These are phyloP conservation scores for Mycena crocata DNA, from an alignment of 768 basidiomycete genomes.

Conservation along the genomic window DNA sequence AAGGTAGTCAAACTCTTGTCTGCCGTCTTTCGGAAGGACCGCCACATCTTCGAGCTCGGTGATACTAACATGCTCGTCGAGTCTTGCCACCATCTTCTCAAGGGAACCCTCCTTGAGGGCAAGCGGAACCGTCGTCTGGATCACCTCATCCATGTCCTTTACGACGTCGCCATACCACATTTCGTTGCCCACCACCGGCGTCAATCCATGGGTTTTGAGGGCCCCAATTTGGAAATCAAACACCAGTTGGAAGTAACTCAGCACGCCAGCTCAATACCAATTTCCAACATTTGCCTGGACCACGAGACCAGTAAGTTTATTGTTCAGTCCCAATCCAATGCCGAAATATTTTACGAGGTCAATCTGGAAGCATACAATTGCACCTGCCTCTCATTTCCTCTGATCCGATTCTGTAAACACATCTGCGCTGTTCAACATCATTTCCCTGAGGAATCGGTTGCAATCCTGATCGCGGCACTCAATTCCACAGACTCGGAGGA, in stretches of 20 bases:
- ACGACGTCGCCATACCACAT: constrained; percentile 4
- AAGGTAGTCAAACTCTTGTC: constrained; percentile 8
- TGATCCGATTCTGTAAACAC: not conserved
- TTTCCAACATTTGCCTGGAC: too few species aligned
- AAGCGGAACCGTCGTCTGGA: constrained; percentile 14
- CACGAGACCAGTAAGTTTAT: too few species aligned
- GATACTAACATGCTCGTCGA: constrained; percentile 29
- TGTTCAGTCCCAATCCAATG: too few species aligned
- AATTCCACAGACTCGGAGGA: not conserved
- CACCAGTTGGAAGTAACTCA: not conserved
- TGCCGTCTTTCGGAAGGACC: constrained; percentile 4
- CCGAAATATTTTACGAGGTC: too few species aligned
- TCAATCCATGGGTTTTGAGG: constrained; percentile 4
- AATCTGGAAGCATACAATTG: too few species aligned
- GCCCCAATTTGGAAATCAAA: not conserved
- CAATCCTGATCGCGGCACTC: not conserved
- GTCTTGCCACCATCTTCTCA: constrained; percentile 27
- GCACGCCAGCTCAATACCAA: not conserved
- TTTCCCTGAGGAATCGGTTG: not conserved
- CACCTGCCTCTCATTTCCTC: not conserved
- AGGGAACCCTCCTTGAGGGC: constrained; percentile 16
- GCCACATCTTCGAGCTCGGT: constrained; percentile 1
- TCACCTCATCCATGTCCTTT: constrained; percentile 12
- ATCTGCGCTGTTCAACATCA: not conserved
- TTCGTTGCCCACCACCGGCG: constrained; percentile 15